These are phyloP conservation scores for Botryotinia calthae DNA, from an alignment of 2,329 filamentous ascomycete species.

Conservation along the genomic window DNA sequence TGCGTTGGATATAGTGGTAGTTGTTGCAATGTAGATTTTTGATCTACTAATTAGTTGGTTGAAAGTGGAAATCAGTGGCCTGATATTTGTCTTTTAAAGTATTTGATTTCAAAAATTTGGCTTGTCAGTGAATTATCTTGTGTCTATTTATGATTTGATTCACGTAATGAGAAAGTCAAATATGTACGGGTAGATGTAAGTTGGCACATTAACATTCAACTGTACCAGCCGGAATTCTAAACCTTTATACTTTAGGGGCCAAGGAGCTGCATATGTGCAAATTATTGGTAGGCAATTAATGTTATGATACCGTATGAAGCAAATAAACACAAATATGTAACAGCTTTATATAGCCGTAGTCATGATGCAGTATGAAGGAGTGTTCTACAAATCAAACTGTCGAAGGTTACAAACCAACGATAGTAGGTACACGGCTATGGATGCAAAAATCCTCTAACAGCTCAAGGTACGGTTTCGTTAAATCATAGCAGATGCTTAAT, in stretches of 20 bases:
- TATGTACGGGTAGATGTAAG: too few relatives aligned
- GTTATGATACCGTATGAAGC: accelerated
- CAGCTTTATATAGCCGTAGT: background rate
- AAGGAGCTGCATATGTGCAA: background rate
- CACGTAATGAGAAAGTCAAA: background rate
- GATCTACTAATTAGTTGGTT: background rate
- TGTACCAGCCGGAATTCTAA: background rate
- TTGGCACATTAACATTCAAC: background rate
- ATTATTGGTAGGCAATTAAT: too few relatives aligned
- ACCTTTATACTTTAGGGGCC: background rate
- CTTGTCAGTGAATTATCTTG: background rate
- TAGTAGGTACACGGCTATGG: background rate
- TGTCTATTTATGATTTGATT: background rate
- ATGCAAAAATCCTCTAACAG: background rate
- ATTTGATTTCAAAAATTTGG: background rate
- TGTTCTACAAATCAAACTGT: background rate
- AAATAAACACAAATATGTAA: background rate
- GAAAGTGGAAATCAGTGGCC: background rate
- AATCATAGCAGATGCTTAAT: background rate
- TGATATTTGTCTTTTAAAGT: background rate
- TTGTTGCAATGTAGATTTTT: background rate
- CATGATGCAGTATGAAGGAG: background rate
- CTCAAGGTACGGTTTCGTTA: background rate
- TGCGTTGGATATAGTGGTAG: background rate
- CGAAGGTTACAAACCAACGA: background rate